These are phyloP conservation scores for Pleomassaria siparia DNA, from an alignment of 2,329 filamentous ascomycete species.

Conservation along the genomic window DNA sequence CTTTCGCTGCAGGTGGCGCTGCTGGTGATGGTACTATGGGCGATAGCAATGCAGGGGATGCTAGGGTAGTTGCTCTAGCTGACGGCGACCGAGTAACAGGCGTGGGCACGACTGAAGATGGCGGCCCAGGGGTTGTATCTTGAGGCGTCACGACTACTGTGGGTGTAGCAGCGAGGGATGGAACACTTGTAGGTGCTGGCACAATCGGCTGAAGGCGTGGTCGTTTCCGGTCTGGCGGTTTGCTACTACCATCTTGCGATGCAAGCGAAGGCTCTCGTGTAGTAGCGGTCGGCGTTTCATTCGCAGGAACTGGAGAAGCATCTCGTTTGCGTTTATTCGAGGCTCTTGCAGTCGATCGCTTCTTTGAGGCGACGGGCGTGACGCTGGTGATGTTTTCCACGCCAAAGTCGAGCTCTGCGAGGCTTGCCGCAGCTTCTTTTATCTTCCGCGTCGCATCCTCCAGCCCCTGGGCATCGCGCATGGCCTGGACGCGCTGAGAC, in stretches of 20 bases:
- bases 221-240: conserved; percentile 35
- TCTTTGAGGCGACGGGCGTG: conserved; percentile 16
- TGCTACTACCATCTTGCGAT: conserved; percentile 28
- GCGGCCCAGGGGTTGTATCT: conserved; percentile 5
- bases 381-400: conserved; percentile 15
- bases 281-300: conserved; percentile 14
- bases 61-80: neutral
- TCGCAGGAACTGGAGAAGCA: conserved; percentile 38
- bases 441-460: conserved; percentile 39
- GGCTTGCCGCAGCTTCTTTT: conserved; percentile 35
- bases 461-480: conserved; percentile 39
- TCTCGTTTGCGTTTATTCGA: conserved; percentile 60
- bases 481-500: conserved; percentile 56
- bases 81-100: neutral
- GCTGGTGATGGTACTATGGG: neutral
- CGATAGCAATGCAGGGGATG: neutral
- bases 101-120: neutral
- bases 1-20: conserved; percentile 4
- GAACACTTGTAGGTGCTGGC: conserved; percentile 11
- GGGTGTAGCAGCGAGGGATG: conserved; percentile 18
- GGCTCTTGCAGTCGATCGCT: conserved; percentile 23
- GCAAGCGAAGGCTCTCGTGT: conserved; percentile 27
- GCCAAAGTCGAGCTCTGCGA: conserved; percentile 37
- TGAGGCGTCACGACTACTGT: conserved; percentile 1
- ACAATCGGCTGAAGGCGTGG: conserved; percentile 16